Evolutionary conservation across 306 rosid genomes (phyloP).

Genomic region (Canavalia gladiata): DNA sequence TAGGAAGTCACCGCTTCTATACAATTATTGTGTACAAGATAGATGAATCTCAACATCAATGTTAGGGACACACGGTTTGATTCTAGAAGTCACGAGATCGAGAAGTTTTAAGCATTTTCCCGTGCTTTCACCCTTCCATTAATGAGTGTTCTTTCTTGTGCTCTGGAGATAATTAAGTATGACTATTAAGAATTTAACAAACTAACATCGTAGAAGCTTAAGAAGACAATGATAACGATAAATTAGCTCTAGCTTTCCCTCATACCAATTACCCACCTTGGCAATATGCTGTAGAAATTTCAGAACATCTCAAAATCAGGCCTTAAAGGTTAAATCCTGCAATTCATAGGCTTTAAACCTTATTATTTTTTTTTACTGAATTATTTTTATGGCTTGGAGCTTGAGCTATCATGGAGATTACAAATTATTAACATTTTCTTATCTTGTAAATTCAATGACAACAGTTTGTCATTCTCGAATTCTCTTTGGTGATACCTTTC

Average conservation of each 20-base stretch:
- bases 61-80: no score
- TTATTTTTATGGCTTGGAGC: neutral
- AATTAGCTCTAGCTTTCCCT: neutral
- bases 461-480: slow-evolving; percentile 43
- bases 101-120: no score
- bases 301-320: slow-evolving; percentile 71
- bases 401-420: slow-evolving; percentile 2
- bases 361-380: neutral
- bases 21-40: no score
- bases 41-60: no score
- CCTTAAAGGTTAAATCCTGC: slow-evolving; percentile 70
- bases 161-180: no score
- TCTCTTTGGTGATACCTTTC: slow-evolving; percentile 37
- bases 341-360: slow-evolving; percentile 40
- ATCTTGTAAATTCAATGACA: slow-evolving; percentile 46
- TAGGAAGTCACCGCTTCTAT: no score
- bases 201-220: neutral
- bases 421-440: slow-evolving; percentile 35
- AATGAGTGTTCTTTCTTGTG: no score
- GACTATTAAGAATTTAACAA: neutral
- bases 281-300: slow-evolving; percentile 52
- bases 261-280: slow-evolving; percentile 48
- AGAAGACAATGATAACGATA: neutral
- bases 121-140: no score
- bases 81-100: no score